phyloP scores from a whole-genome alignment of 140 eudicot genomes.

The Stevia rebaudiana region DNA sequence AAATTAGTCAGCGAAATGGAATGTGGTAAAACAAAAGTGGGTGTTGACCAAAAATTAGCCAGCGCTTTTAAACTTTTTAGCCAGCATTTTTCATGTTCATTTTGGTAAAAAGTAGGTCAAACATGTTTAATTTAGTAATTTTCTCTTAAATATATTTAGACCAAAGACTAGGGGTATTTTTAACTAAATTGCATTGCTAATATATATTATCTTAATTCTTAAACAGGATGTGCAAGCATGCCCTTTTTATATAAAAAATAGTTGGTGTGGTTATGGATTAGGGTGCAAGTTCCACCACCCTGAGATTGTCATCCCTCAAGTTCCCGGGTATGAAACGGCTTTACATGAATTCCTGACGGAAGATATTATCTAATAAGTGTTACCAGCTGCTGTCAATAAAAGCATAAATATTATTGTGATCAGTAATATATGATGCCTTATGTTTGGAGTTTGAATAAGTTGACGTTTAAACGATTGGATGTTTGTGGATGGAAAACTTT shows the following conservation, averaged over 20 bases:
- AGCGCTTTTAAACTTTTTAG: too few relatives aligned
- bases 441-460: not conserved
- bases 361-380: not conserved
- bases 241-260: not conserved
- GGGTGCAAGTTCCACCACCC: slow-evolving; percentile 9
- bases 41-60: too few relatives aligned
- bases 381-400: not conserved
- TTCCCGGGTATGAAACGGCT: not conserved
- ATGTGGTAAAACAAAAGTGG: too few relatives aligned
- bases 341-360: not conserved
- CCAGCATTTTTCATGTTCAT: too few relatives aligned
- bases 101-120: too few relatives aligned
- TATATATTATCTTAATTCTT: not conserved
- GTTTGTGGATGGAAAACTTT: not conserved
- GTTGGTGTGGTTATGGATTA: not conserved
- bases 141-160: too few relatives aligned
- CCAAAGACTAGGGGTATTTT: not conserved
- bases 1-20: too few relatives aligned
- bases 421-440: not conserved
- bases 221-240: not conserved
- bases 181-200: not conserved
- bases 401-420: not conserved
- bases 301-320: not conserved
- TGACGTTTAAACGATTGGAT: not conserved
- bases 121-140: too few relatives aligned